phyloP scores from a whole-genome alignment of 257 asterid genomes.

The Solanum etuberosum region DNA sequence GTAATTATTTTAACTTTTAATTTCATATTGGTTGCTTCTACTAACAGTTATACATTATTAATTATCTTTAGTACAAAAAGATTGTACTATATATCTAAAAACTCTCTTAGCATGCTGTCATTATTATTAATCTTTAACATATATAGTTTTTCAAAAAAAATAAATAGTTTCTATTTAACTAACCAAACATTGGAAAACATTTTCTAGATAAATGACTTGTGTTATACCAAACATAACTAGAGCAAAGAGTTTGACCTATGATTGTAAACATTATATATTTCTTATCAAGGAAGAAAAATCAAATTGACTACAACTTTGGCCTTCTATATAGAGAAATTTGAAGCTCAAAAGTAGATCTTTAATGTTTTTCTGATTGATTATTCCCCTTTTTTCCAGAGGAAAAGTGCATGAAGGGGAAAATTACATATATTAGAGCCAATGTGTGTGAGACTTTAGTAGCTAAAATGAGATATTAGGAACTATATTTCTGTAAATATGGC shows the following conservation, averaged over 20 bases:
- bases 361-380: not conserved
- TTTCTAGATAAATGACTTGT: not conserved
- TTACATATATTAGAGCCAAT: not conserved
- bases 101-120: not conserved
- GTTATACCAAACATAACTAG: not conserved
- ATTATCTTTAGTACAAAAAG: not conserved
- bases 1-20: not conserved
- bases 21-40: not conserved
- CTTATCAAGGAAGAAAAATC: not conserved
- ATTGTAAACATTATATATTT: not conserved
- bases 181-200: not conserved
- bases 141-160: not conserved
- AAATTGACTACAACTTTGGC: not conserved
- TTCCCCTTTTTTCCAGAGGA: not conserved
- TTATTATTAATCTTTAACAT: too few relatives aligned
- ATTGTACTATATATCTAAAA: not conserved
- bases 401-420: not conserved
- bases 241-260: not conserved
- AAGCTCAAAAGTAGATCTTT: not conserved
- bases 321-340: not conserved
- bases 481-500: too few relatives aligned
- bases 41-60: not conserved
- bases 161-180: not conserved
- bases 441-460: not conserved
- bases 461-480: not conserved